These are phyloP conservation scores for Trichoderma asperellum DNA, from an alignment of 2,329 filamentous ascomycete species.

Conservation along the genomic window DNA sequence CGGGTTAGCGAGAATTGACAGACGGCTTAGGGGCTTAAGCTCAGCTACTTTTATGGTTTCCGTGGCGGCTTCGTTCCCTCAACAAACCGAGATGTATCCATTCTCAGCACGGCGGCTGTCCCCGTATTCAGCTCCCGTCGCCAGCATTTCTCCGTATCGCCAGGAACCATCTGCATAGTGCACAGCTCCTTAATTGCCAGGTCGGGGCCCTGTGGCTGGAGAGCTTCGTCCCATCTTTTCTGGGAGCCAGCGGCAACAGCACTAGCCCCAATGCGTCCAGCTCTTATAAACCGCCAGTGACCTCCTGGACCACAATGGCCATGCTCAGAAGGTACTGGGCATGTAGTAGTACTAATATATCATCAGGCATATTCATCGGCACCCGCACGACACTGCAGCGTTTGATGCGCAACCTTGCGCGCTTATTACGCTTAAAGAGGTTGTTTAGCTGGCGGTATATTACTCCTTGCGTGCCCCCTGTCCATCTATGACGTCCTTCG, in stretches of 20 bases:
- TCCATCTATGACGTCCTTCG: conserved; percentile 17
- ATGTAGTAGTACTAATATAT: neutral
- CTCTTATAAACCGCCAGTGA: neutral
- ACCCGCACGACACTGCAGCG: conserved; percentile 22
- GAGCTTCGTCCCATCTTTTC: conserved; percentile 1
- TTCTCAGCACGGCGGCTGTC: neutral
- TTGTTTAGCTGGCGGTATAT: neutral
- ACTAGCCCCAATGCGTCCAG: conserved; percentile 5
- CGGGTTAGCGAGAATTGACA: neutral
- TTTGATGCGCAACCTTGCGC: conserved; percentile 20
- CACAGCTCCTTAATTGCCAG: conserved; percentile 17
- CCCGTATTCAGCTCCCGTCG: neutral
- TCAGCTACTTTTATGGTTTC: neutral
- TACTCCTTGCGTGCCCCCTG: neutral
- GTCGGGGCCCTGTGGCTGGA: neutral
- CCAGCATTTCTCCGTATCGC: neutral
- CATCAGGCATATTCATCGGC: neutral
- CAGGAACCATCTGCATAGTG: conserved; percentile 5
- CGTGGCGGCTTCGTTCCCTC: neutral
- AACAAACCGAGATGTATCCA: neutral
- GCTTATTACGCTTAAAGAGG: conserved; percentile 17
- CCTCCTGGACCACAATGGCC: neutral
- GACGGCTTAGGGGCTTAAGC: neutral
- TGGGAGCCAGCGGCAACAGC: neutral
- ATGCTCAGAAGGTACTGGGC: neutral